Evolutionary conservation across 768 basidiomycete genomes (phyloP).

Genomic region (Leccinum truebloodii): DNA sequence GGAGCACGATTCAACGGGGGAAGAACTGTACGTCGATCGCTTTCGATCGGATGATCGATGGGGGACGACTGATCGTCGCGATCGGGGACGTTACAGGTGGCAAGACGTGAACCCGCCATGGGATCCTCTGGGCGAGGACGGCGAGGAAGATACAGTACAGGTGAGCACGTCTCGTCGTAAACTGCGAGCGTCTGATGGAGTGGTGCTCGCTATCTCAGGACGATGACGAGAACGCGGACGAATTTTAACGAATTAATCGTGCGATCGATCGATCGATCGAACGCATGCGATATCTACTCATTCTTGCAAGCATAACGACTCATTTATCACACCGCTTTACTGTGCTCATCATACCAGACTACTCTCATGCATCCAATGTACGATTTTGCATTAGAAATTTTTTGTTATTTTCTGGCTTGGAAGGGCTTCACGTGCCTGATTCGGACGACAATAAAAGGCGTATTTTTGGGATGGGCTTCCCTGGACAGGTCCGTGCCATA

Average conservation of each 20-base stretch:
- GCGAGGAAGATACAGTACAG: constrained; percentile 19
- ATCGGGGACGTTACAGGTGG: constrained; percentile 22
- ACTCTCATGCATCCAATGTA: neutral
- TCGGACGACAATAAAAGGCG: neutral
- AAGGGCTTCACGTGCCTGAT: neutral
- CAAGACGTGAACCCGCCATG: constrained; percentile 19
- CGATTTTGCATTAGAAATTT: neutral
- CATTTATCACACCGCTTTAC: neutral
- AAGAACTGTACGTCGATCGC: constrained; percentile 18
- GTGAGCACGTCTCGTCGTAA: neutral
- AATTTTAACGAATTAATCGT: neutral
- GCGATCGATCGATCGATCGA: neutral
- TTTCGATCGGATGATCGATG: neutral
- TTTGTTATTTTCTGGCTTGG: neutral
- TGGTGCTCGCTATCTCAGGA: neutral
- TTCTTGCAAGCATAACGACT: neutral
- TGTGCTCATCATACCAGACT: neutral
- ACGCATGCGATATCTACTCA: neutral
- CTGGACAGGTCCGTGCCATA: neutral
- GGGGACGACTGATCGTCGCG: neutral
- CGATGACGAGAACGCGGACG: neutral
- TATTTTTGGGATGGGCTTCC: neutral
- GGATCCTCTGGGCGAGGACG: constrained; percentile 29
- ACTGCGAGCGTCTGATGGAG: neutral
- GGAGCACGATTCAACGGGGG: neutral